These are phyloP conservation scores for Melanomma pulvis-pyrius DNA, from an alignment of 495 filamentous ascomycete genomes.

Conservation along the genomic window DNA sequence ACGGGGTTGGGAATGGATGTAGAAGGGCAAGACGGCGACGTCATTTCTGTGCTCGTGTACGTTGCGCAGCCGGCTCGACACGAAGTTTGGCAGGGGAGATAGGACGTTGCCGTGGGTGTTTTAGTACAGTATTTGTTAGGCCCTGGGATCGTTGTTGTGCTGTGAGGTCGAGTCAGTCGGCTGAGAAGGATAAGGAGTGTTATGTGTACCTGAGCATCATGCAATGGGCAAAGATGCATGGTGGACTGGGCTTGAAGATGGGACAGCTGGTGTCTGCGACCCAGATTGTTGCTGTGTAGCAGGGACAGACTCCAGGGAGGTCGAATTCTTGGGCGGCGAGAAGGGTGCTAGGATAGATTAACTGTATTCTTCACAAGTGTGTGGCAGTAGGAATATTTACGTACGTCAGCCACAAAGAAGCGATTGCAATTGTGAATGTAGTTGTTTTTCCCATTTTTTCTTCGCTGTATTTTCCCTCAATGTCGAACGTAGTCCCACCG, in stretches of 20 bases:
- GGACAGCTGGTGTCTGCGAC: neutral
- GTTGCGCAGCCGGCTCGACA: conserved; percentile 14
- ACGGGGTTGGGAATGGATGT: neutral
- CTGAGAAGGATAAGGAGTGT: neutral
- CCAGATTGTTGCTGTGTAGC: neutral
- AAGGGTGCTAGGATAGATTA: neutral
- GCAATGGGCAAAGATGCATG: neutral
- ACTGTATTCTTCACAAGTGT: neutral
- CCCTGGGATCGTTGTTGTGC: conserved; percentile 17
- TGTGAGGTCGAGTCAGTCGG: neutral
- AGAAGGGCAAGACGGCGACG: neutral
- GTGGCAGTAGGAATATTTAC: neutral
- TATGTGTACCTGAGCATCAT: neutral
- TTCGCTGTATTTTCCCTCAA: neutral
- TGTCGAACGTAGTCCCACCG: neutral
- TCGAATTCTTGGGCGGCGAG: neutral
- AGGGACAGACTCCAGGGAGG: neutral
- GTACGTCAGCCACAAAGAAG: neutral
- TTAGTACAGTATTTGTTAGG: conserved; percentile 17
- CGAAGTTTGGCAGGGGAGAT: conserved; percentile 11
- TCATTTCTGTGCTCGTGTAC: neutral
- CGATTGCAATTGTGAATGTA: neutral
- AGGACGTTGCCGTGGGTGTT: conserved; percentile 12
- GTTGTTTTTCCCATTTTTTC: neutral
- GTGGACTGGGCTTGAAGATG: neutral